Conservation (phyloP, 1,284 basidiomycete genomes). For the Ustilago loliicola region DNA sequence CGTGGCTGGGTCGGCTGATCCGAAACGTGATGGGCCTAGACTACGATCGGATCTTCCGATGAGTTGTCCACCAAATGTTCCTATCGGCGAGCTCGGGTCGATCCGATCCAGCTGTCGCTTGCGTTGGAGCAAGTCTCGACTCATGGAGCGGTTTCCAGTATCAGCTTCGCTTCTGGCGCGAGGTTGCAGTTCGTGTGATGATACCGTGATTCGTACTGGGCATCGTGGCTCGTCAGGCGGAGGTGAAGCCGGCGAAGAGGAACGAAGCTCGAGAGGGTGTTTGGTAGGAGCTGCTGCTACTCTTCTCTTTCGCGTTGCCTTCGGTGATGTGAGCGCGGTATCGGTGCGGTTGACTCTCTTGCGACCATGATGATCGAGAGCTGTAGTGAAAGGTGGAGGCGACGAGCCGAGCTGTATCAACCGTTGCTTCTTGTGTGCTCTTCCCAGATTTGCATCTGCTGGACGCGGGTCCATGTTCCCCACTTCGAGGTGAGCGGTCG, state of each 20-base stretch:
- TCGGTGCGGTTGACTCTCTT: background rate
- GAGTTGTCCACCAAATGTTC: slow-evolving; percentile 23
- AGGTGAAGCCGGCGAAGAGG: slow-evolving; percentile 25
- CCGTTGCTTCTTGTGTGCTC: slow-evolving; percentile 18
- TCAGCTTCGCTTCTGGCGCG: background rate
- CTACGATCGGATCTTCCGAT: slow-evolving; percentile 11
- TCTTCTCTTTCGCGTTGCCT: slow-evolving; percentile 11
- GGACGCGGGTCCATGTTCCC: background rate
- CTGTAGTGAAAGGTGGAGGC: slow-evolving; percentile 32
- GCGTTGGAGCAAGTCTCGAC: slow-evolving; percentile 9
- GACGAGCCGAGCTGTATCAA: slow-evolving; percentile 30
- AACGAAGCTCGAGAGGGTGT: slow-evolving; percentile 23
- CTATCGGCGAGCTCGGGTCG: slow-evolving; percentile 30
- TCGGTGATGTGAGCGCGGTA: slow-evolving; percentile 12
- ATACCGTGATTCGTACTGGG: background rate
- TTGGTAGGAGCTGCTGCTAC: slow-evolving; percentile 11
- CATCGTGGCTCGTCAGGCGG: background rate
- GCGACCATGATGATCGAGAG: slow-evolving; percentile 7
- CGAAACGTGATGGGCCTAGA: slow-evolving; percentile 3
- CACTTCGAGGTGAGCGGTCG: background rate
- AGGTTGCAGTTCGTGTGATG: background rate
- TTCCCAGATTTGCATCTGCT: background rate
- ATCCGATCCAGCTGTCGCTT: slow-evolving; percentile 12
- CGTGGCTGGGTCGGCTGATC: slow-evolving; percentile 3
- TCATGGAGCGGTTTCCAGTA: background rate